Percentiles rank a stretch among this genome's conserved stretches.
Conservation (phyloP, 2,329 filamentous ascomycete genomes). For the Seiridium unicorne region DNA sequence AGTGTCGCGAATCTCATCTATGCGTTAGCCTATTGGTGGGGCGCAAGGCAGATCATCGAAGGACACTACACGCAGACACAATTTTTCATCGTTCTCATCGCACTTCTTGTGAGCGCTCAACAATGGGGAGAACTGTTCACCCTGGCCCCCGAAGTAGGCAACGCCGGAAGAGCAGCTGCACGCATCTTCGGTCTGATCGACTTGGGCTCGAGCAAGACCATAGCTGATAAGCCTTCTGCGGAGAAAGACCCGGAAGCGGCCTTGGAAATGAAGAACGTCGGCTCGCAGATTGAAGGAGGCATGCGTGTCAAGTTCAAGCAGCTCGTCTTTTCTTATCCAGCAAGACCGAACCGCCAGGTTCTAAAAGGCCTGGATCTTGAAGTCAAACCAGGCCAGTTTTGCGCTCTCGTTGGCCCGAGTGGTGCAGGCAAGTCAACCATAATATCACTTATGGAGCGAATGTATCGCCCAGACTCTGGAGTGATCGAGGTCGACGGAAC, state of each 20-base stretch:
- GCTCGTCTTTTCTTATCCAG: slow-evolving; percentile 60
- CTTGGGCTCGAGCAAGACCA: slow-evolving; percentile 32
- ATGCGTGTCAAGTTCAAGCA: slow-evolving; percentile 49
- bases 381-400: slow-evolving; percentile 35
- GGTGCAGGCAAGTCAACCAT: slow-evolving; percentile 48
- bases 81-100: slow-evolving; percentile 74
- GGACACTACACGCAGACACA: slow-evolving; percentile 63
- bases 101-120: slow-evolving; percentile 71
- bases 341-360: slow-evolving; percentile 52
- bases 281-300: slow-evolving; percentile 18
- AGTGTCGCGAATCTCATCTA: slow-evolving; percentile 67
- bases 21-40: slow-evolving; percentile 80
- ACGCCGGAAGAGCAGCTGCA: slow-evolving; percentile 60
- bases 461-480: slow-evolving; percentile 51
- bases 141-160: slow-evolving; percentile 71
- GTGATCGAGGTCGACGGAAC: slow-evolving; percentile 49
- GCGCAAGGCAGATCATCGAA: slow-evolving; percentile 65
- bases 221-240: slow-evolving; percentile 10
- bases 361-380: slow-evolving; percentile 36
- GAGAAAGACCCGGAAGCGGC: slow-evolving; percentile 24
- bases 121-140: slow-evolving; percentile 74
- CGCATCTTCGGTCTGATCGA: slow-evolving; percentile 53
- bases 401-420: slow-evolving; percentile 43
- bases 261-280: slow-evolving; percentile 18
- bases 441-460: slow-evolving; percentile 47